phyloP scores from a whole-genome alignment of 495 filamentous ascomycete genomes.

The Penicillium bialowiezense region DNA sequence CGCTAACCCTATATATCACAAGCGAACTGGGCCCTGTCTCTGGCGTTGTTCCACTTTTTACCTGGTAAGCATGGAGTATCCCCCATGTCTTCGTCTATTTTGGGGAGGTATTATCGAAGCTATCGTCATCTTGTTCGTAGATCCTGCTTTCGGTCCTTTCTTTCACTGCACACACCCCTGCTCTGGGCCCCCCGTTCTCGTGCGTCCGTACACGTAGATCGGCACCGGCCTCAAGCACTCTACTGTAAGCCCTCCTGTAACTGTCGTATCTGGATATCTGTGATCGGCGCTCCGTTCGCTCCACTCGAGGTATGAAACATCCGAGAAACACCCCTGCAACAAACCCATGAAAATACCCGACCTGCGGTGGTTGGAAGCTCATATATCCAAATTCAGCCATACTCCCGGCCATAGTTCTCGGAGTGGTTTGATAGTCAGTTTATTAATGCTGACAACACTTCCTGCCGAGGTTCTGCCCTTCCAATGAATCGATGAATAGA shows the following conservation, averaged over 20 bases:
- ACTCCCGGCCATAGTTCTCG: conserved; percentile 3
- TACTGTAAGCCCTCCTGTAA: not conserved
- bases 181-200: not conserved
- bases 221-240: too few species aligned
- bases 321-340: not conserved
- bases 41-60: not conserved
- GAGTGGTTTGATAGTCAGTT: conserved; percentile 1
- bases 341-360: not conserved
- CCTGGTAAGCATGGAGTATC: not conserved
- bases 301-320: conserved; percentile 4
- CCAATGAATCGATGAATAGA: too few species aligned
- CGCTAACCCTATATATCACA: not conserved
- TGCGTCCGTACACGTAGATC: not conserved
- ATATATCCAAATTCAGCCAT: conserved; percentile 1
- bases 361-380: not conserved
- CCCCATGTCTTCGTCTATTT: conserved; percentile 6
- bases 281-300: conserved; percentile 4
- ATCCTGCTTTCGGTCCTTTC: conserved; percentile 1
- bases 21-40: conserved; percentile 1
- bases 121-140: conserved; percentile 3
- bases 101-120: conserved; percentile 5
- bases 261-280: conserved; percentile 8
- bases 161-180: too few species aligned
- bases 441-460: not conserved
- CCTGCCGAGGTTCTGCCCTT: too few species aligned